Conservation (phyloP, 495 filamentous ascomycete genomes). For the Lasiosphaeria hispida region DNA sequence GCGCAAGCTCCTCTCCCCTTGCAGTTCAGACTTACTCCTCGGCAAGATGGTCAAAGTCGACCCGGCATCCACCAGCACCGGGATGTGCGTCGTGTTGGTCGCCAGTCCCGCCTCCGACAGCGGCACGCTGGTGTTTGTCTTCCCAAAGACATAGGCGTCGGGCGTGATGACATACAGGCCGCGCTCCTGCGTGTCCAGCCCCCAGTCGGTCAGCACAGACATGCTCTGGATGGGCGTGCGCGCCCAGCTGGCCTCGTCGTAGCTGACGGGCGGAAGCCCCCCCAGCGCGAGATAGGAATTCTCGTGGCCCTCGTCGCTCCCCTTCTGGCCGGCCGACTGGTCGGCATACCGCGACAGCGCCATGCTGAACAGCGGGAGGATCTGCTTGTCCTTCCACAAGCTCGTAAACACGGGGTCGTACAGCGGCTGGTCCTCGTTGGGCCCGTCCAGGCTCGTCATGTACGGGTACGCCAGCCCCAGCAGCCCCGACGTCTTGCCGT, state of each 20-base stretch:
- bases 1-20: not conserved
- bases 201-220: conserved; percentile 21
- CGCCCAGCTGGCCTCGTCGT: conserved; percentile 30
- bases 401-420: conserved; percentile 58
- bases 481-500: conserved; percentile 49
- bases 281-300: conserved; percentile 43
- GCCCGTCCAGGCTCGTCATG: conserved; percentile 34
- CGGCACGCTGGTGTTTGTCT: not conserved
- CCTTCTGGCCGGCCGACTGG: not conserved
- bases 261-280: conserved; percentile 39
- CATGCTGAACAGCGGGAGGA: conserved; percentile 55
- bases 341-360: conserved; percentile 33
- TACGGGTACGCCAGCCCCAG: conserved; percentile 60
- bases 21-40: conserved; percentile 14
- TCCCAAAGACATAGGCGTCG: conserved; percentile 27
- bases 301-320: conserved; percentile 2
- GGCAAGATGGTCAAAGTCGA: conserved; percentile 39
- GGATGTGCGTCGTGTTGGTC: conserved; percentile 31
- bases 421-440: conserved; percentile 21
- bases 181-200: conserved; percentile 24
- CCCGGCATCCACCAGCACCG: conserved; percentile 42
- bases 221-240: conserved; percentile 31
- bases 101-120: not conserved
- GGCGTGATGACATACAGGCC: conserved; percentile 35
- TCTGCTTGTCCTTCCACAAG: conserved; percentile 50